Percentiles rank a stretch among this genome's conserved stretches.
phyloP scores from a whole-genome alignment of 768 basidiomycete species.

The Boletus coccyginus region DNA sequence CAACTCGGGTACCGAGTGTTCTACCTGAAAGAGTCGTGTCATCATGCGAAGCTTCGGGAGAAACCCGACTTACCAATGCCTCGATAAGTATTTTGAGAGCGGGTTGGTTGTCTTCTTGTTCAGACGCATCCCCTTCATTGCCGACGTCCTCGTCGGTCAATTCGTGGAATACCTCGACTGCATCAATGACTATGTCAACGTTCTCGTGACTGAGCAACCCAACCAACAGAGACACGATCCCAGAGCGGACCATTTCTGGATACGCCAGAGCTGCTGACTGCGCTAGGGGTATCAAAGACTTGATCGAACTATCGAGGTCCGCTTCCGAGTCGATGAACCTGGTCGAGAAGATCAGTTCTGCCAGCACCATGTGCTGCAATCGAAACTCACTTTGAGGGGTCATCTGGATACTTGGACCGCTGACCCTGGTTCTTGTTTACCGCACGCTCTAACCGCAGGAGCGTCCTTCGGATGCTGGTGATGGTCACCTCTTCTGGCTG shows the following conservation, averaged over 20 bases:
- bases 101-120: constrained; percentile 56
- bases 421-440: constrained; percentile 95
- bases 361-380: not conserved
- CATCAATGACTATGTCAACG: constrained; percentile 94
- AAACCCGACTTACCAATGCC: constrained; percentile 56
- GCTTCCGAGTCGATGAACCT: constrained; percentile 99
- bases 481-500: constrained; percentile 69
- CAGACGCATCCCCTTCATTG: constrained; percentile 67
- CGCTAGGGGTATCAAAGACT: constrained; percentile 83
- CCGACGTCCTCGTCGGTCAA: constrained; percentile 96
- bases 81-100: constrained; percentile 75
- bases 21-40: constrained; percentile 49
- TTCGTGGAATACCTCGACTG: constrained; percentile 89
- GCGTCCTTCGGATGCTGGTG: constrained; percentile 65
- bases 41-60: not conserved
- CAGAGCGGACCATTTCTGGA: constrained; percentile 82
- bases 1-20: constrained; percentile 81
- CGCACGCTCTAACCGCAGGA: constrained; percentile 82
- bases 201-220: constrained; percentile 95
- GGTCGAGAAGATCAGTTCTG: constrained; percentile 2
- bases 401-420: constrained; percentile 90
- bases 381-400: constrained; percentile 76
- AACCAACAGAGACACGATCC: constrained; percentile 64
- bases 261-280: constrained; percentile 83
- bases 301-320: constrained; percentile 85